A percentile compares a stretch with the other conserved stretches of the same genome.
phyloP scores from a whole-genome alignment of 495 filamentous ascomycete species.

The Haplographium delicatum region DNA sequence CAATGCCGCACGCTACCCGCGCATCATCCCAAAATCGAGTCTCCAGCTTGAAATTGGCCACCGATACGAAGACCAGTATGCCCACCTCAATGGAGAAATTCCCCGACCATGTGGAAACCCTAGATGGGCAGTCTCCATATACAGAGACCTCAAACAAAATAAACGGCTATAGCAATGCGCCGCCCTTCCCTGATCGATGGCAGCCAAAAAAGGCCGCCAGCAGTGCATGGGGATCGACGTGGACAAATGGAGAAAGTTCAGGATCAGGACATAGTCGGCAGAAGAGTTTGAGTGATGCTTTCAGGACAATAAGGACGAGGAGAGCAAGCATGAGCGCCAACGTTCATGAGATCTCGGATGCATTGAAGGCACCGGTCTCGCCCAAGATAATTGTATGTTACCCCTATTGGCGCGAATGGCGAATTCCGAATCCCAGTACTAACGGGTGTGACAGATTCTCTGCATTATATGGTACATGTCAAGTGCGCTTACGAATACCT shows the following conservation, averaged over 20 bases:
- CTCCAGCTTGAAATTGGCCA: conserved; percentile 27
- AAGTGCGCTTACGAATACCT: conserved; percentile 93
- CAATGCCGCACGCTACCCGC: conserved; percentile 38
- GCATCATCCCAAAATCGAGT: conserved; percentile 8
- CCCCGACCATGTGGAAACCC: conserved; percentile 42
- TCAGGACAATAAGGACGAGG: conserved; percentile 70
- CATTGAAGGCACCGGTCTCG: conserved; percentile 84
- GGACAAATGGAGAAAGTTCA: conserved; percentile 27
- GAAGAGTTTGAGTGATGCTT: conserved; percentile 81
- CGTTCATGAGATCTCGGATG: conserved; percentile 88
- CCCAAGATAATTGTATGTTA: conserved; percentile 75
- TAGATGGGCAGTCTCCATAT: conserved; percentile 9
- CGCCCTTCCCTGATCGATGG: conserved; percentile 42
- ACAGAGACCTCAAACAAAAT: conserved; percentile 30
- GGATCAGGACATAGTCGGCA: conserved; percentile 55
- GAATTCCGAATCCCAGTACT: conserved; percentile 9
- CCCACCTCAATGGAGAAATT: conserved; percentile 46
- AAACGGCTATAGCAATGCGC: conserved; percentile 31
- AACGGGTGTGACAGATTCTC: conserved; percentile 48
- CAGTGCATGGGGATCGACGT: conserved; percentile 23
- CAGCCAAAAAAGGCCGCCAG: conserved; percentile 48
- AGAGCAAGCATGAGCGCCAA: conserved; percentile 83
- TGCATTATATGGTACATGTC: conserved; percentile 90
- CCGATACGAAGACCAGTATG: conserved; percentile 30
- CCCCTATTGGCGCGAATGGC: too few species aligned